Base-by-base conservation (phyloP, 192 early-diverging fungal species). In the Chytriomyces hyalinus region DNA sequence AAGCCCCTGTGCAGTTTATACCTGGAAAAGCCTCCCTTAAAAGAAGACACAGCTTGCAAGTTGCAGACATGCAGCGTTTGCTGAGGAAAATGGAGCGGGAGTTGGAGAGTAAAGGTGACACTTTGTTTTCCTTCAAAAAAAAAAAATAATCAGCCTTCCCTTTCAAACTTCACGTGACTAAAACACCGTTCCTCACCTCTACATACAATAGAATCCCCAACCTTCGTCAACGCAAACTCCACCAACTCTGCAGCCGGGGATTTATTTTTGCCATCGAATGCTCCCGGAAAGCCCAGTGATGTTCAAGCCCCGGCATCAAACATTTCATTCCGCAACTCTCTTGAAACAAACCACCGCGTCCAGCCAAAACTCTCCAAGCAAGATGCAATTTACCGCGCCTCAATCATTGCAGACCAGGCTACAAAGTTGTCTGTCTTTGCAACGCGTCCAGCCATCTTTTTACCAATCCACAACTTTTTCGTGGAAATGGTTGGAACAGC, bases 391-490 rank as follows among this genome's bases (percentile, higher is more conserved):
- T 53, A 26, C 8, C 53, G 67, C 11, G 80, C 80, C 11, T 61
- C 77, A 11, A 70, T 73, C 20, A 48, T 24, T 6, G 80, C 80
- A 6, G 80, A 81, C 64, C 75, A 81, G 53, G 77, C 76, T 36
- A 63, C 71, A 47, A 81, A 81, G 66, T 62, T 81, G 2, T 75
- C 70, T 15, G 67, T 73, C 15, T 81, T 78, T 59, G 57, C 62
- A 64, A 78, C 60, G 53, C 70, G 76, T 26, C 80, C 80, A n/a
- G 71, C 70, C 26, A 81, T 81, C 59, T 70, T 51, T 45, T 62
- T 75, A 7, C 70, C 77, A 17, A 47, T 78, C 46, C 75, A 78
- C 73, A 81, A 81, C 71, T 74, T 51, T 20, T 53, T 78, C 20
- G 72, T 70, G 17, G 80, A 81, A 61, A 15, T 67, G 17, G 0